Evolutionary conservation across 805 yeast species (phyloP).

Genomic region (Nakazawaea ishiwadae): DNA sequence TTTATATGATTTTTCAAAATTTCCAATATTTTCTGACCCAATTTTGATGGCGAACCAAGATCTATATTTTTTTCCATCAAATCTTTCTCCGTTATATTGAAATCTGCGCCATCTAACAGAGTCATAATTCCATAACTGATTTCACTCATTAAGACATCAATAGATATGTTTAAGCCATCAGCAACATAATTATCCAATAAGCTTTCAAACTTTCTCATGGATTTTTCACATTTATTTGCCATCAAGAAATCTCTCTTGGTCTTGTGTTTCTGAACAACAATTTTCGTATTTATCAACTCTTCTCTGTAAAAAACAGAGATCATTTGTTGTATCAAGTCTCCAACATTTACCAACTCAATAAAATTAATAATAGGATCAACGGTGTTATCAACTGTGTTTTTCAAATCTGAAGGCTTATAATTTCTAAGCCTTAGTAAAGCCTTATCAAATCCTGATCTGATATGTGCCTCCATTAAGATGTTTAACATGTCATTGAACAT

Average conservation of each 20-base stretch:
- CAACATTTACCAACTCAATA: conserved; percentile 87
- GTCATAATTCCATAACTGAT: conserved; percentile 30
- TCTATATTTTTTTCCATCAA: conserved; percentile 16
- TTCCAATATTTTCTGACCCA: conserved; percentile 59
- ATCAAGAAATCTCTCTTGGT: conserved; percentile 74
- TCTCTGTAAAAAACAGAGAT: conserved; percentile 84
- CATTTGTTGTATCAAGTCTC: conserved; percentile 91
- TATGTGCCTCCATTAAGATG: conserved; percentile 64
- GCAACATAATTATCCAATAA: conserved; percentile 87
- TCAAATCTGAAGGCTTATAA: conserved; percentile 55
- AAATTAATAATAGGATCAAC: conserved; percentile 86
- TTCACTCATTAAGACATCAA: conserved; percentile 81
- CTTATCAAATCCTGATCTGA: conserved; percentile 78
- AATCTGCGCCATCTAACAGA: conserved; percentile 41
- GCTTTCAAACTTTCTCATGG: conserved; percentile 56
- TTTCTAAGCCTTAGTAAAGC: conserved; percentile 67
- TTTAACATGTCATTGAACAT: conserved; percentile 65
- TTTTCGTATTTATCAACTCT: conserved; percentile 55
- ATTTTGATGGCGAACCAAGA: conserved; percentile 40
- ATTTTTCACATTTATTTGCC: conserved; percentile 71
- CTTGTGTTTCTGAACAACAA: conserved; percentile 41
- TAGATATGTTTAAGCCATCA: conserved; percentile 87
- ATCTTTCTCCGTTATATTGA: conserved; percentile 32
- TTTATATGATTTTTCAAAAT: conserved; percentile 68
- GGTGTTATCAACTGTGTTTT: conserved; percentile 22